phyloP scores from a whole-genome alignment of 164 flowering plant genomes.

The Tinospora cordifolia region DNA sequence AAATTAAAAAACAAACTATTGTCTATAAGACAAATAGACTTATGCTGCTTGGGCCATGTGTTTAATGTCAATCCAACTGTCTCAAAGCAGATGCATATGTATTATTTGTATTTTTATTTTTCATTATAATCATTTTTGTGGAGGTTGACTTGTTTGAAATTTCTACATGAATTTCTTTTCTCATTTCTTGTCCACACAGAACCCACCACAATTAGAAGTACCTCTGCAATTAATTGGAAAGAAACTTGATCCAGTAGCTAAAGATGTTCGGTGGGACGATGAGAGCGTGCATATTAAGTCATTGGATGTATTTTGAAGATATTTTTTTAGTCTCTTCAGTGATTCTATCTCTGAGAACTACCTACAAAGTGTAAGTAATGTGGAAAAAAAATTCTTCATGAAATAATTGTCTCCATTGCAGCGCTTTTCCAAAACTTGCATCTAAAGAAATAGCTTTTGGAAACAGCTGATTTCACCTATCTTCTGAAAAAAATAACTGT shows the following conservation, averaged over 20 bases:
- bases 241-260: conserved; percentile 35
- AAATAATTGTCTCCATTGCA: background rate
- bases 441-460: too few species aligned
- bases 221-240: conserved; percentile 61
- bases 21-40: background rate
- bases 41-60: background rate
- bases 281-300: conserved; percentile 44
- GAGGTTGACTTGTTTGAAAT: background rate
- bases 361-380: background rate
- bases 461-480: too few species aligned
- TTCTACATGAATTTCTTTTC: background rate
- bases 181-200: conserved; percentile 35
- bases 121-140: too few species aligned
- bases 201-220: conserved; percentile 65
- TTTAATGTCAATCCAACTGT: background rate
- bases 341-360: background rate
- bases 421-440: too few species aligned
- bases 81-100: background rate
- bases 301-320: conserved; percentile 56
- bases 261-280: conserved; percentile 62
- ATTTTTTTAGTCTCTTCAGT: background rate
- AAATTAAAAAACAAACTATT: background rate
- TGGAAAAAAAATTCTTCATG: background rate
- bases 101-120: too few species aligned
- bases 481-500: too few species aligned